Evolutionary conservation across 208 protist species (phyloP).

Genomic region (Trypanosoma conorhini): DNA sequence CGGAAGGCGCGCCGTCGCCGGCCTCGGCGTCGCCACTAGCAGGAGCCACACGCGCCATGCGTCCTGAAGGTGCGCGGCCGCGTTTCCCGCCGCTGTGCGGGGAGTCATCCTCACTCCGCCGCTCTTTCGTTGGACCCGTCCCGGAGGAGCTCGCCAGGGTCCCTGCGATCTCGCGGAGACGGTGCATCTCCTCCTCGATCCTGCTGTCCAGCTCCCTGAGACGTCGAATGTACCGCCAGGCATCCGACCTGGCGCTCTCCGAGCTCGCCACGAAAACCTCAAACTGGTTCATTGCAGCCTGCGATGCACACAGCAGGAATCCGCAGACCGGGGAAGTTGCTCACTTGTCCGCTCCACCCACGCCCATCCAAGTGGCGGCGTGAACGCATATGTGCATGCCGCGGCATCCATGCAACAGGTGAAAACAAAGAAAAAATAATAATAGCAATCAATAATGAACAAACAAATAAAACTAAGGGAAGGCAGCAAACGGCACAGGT

Average conservation of each 20-base stretch:
- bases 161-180: constrained; percentile 38
- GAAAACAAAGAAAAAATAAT: constrained; percentile 4
- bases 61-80: neutral
- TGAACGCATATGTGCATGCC: neutral
- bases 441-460: no score
- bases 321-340: neutral
- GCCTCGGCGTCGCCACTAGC: neutral
- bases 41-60: neutral
- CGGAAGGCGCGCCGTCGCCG: neutral
- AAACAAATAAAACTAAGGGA: no score
- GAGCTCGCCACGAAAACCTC: constrained; percentile 74
- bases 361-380: neutral
- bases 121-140: neutral
- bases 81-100: constrained; percentile 9
- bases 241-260: constrained; percentile 53
- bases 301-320: constrained; percentile 2
- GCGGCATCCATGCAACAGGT: neutral
- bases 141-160: constrained; percentile 8
- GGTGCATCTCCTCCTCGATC: constrained; percentile 54
- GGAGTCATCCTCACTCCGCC: neutral
- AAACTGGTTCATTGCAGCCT: constrained; percentile 53
- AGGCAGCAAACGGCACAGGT: constrained; percentile 4
- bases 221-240: constrained; percentile 65
- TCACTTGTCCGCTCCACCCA: neutral
- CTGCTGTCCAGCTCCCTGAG: constrained; percentile 60